phyloP scores from a whole-genome alignment of 495 filamentous ascomycete genomes.

The Viridothelium virens region DNA sequence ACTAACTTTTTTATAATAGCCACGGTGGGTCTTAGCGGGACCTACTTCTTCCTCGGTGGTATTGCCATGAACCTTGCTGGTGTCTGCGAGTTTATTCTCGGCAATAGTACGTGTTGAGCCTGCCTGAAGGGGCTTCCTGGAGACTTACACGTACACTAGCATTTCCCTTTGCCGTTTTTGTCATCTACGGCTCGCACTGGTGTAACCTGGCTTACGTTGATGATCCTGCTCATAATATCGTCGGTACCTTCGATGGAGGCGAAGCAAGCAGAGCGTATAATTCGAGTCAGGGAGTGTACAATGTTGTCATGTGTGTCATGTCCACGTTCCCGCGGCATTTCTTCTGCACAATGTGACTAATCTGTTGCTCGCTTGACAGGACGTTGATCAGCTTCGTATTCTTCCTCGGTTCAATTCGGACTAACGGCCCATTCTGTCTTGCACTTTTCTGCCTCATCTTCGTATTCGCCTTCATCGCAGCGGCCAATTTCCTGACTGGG shows the following conservation, averaged over 20 bases:
- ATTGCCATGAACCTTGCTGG: constrained; percentile 28
- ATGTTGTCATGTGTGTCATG: constrained; percentile 23
- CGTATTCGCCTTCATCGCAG: constrained; percentile 27
- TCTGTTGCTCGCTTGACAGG: constrained; percentile 2
- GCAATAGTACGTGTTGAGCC: constrained; percentile 17
- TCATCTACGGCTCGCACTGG: constrained; percentile 27
- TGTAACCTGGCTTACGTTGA: constrained; percentile 21
- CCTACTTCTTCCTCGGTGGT: constrained; percentile 26
- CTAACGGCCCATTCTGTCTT: constrained; percentile 22
- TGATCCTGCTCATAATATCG: constrained; percentile 22
- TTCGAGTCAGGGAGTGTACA: constrained; percentile 22
- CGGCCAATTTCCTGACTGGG: constrained; percentile 21
- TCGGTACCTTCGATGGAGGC: constrained; percentile 18
- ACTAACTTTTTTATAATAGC: background rate
- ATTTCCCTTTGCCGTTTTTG: constrained; percentile 27
- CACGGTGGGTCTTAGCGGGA: constrained; percentile 18
- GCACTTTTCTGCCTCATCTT: constrained; percentile 25
- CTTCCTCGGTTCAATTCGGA: constrained; percentile 20
- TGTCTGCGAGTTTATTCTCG: constrained; percentile 25
- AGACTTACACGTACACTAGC: constrained; percentile 9
- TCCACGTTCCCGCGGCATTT: background rate
- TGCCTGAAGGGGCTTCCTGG: background rate
- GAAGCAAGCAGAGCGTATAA: constrained; percentile 18
- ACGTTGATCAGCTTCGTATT: constrained; percentile 23
- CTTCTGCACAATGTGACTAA: background rate